These are phyloP conservation scores for Dichotomopilus funicola DNA, from an alignment of 2,329 filamentous ascomycete genomes.

Conservation along the genomic window DNA sequence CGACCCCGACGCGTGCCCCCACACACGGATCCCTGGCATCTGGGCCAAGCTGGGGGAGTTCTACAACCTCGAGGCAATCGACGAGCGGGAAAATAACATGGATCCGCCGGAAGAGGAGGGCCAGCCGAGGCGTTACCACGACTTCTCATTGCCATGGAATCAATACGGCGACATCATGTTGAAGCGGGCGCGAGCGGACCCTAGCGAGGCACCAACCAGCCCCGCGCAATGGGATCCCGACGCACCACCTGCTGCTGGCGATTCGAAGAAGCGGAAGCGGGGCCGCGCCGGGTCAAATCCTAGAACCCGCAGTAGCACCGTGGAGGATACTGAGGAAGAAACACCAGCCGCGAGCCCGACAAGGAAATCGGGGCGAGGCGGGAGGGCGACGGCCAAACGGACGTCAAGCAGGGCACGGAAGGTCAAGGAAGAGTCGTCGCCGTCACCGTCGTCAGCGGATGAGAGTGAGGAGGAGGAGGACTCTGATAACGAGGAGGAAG, in stretches of 20 bases:
- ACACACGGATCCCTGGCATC: conserved; percentile 85
- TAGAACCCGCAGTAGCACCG: conserved; percentile 40
- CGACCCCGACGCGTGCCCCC: conserved; percentile 60
- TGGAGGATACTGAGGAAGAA: conserved; percentile 47
- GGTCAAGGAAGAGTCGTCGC: conserved; percentile 31
- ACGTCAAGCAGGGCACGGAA: conserved; percentile 37
- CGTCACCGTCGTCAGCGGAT: conserved; percentile 32
- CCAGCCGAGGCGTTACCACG: conserved; percentile 54
- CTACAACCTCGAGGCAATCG: conserved; percentile 79
- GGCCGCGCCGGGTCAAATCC: conserved; percentile 30
- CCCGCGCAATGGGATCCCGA: conserved; percentile 37
- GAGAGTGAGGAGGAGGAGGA: conserved; percentile 29
- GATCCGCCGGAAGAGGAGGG: conserved; percentile 50
- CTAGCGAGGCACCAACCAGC: conserved; percentile 43
- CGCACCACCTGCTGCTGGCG: conserved; percentile 17
- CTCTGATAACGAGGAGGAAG: conserved; percentile 32
- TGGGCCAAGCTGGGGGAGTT: conserved; percentile 80
- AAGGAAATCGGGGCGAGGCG: conserved; percentile 37
- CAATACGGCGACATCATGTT: conserved; percentile 43
- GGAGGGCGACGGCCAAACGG: conserved; percentile 37
- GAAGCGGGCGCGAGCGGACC: conserved; percentile 38
- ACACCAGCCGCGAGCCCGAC: conserved; percentile 36
- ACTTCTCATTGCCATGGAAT: conserved; percentile 55
- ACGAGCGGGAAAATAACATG: conserved; percentile 68
- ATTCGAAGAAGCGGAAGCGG: conserved; percentile 41